phyloP scores from a whole-genome alignment of 257 asterid species.

The Euphrasia confusa region DNA sequence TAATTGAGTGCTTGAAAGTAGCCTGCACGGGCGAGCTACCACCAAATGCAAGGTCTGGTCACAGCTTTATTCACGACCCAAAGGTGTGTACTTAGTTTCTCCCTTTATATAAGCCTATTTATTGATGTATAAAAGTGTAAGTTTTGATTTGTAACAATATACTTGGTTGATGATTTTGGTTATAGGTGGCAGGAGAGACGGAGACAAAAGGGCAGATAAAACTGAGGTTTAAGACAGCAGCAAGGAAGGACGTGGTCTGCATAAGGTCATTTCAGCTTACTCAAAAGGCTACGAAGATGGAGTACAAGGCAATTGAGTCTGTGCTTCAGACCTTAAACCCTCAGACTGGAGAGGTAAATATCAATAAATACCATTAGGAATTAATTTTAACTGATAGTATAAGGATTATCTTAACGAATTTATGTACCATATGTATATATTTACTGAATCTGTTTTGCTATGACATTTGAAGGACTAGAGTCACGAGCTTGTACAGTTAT shows the following conservation, averaged over 20 bases:
- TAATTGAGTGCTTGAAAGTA: slow-evolving; percentile 95
- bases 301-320: slow-evolving; percentile 95
- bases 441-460: slow-evolving; percentile 2
- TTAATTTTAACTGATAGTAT: slow-evolving; percentile 6
- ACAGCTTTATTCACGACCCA: slow-evolving; percentile 93
- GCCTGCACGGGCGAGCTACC: slow-evolving; percentile 97
- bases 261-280: slow-evolving; percentile 97
- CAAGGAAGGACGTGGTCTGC: slow-evolving; percentile 96
- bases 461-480: slow-evolving; percentile 16
- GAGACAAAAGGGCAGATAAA: slow-evolving; percentile 99
- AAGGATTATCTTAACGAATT: slow-evolving; percentile 2
- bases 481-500: slow-evolving; percentile 5
- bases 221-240: slow-evolving; percentile 95
- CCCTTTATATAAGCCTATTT: slow-evolving; percentile 1
- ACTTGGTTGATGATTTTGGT: slow-evolving; percentile 20
- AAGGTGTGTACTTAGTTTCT: slow-evolving; percentile 47
- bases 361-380: slow-evolving; percentile 12
- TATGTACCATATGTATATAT: background rate
- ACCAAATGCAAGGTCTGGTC: slow-evolving; percentile 96
- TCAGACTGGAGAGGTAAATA: slow-evolving; percentile 87
- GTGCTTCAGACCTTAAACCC: slow-evolving; percentile 96
- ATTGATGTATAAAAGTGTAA: background rate
- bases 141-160: slow-evolving; percentile 3
- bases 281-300: slow-evolving; percentile 95
- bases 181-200: slow-evolving; percentile 97